Evolutionary conservation across 768 basidiomycete species (phyloP).

Genomic region (Leccinum rimulosum): DNA sequence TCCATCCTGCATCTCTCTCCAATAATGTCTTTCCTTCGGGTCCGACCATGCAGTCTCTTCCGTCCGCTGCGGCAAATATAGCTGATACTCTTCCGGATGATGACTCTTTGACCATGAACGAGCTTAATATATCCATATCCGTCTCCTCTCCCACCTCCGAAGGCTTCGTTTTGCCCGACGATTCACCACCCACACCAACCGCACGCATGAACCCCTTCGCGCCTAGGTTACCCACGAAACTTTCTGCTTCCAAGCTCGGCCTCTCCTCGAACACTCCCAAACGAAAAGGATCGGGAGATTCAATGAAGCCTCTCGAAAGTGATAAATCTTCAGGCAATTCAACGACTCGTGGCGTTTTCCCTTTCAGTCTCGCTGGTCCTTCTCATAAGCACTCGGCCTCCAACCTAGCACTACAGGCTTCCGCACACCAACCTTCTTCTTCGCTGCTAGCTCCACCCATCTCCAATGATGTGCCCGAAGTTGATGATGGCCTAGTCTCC

Average conservation of each 20-base stretch:
- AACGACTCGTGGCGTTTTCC: slow-evolving; percentile 27
- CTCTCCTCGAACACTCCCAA: slow-evolving; percentile 51
- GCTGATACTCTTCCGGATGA: slow-evolving; percentile 23
- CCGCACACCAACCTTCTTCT: slow-evolving; percentile 39
- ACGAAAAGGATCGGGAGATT: slow-evolving; percentile 48
- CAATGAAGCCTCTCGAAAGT: slow-evolving; percentile 33
- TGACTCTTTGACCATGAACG: slow-evolving; percentile 17
- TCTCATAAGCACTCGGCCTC: slow-evolving; percentile 29
- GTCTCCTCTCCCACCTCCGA: slow-evolving; percentile 44
- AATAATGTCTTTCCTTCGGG: slow-evolving; percentile 27
- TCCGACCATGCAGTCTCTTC: slow-evolving; percentile 42
- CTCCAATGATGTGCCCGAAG: slow-evolving; percentile 41
- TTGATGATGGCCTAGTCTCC: slow-evolving; percentile 35
- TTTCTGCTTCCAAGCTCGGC: slow-evolving; percentile 51
- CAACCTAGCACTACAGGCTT: slow-evolving; percentile 9
- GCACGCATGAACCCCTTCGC: slow-evolving; percentile 69
- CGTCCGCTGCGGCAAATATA: slow-evolving; percentile 27
- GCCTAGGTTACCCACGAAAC: slow-evolving; percentile 67
- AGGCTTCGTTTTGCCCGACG: slow-evolving; percentile 30
- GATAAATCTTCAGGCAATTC: slow-evolving; percentile 14
- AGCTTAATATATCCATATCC: slow-evolving; percentile 45
- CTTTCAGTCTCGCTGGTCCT: slow-evolving; percentile 28
- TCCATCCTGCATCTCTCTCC: slow-evolving; percentile 36
- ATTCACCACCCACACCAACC: slow-evolving; percentile 46
- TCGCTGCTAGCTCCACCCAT: slow-evolving; percentile 49